Percentiles rank a stretch among this genome's conserved stretches.
These are phyloP conservation scores for Trichaptum fuscoviolaceum DNA, from an alignment of 768 basidiomycete species.

Conservation along the genomic window DNA sequence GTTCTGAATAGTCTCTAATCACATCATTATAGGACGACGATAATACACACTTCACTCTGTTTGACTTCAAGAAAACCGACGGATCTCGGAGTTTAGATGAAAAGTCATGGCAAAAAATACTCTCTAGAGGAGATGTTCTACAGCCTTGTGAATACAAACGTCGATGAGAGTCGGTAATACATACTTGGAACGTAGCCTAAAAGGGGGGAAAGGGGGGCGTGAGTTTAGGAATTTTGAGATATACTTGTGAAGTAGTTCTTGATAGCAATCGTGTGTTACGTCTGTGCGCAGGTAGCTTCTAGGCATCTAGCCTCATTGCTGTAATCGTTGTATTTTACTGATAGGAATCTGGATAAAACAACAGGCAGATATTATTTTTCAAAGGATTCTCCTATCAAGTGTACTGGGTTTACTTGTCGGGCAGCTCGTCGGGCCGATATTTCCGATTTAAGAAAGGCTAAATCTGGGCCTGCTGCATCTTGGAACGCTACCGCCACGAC, in stretches of 20 bases:
- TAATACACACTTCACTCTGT: conserved; percentile 82
- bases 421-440: not conserved
- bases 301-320: not conserved
- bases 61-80: conserved; percentile 68
- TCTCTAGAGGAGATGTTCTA: conserved; percentile 50
- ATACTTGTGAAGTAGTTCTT: no score
- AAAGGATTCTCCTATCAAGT: not conserved
- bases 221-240: no score
- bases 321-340: not conserved
- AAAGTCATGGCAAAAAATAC: conserved; percentile 50
- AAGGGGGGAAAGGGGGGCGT: not conserved
- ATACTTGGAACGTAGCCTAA: not conserved
- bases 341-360: not conserved
- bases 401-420: no score
- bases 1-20: not conserved
- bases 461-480: not conserved
- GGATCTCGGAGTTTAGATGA: conserved; percentile 42
- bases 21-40: conserved; percentile 53
- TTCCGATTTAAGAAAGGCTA: not conserved
- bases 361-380: not conserved
- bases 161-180: conserved; percentile 38
- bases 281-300: not conserved
- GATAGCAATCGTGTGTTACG: not conserved
- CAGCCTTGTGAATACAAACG: conserved; percentile 94
- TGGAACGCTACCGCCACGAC: not conserved